Evolutionary conservation across 176 grass and related monocot species (phyloP).

Genomic region (Alopecurus myosuroides): DNA sequence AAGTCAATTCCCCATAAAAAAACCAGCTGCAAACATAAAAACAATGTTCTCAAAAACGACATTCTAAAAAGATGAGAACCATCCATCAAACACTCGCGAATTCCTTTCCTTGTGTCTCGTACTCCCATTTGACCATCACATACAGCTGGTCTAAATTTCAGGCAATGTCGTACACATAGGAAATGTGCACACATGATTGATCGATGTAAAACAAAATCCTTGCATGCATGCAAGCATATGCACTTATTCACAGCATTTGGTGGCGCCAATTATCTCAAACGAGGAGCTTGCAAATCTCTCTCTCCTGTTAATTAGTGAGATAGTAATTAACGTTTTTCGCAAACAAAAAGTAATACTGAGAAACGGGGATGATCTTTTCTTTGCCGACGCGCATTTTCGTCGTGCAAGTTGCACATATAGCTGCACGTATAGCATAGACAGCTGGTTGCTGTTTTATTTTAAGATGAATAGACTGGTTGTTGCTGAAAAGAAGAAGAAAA

Average conservation of each 20-base stretch:
- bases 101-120: too few species aligned
- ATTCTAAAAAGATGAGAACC: too few species aligned
- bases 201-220: neutral
- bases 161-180: neutral
- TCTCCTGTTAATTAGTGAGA: neutral
- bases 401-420: neutral
- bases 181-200: neutral
- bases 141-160: neutral
- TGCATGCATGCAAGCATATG: too few species aligned
- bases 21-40: too few species aligned
- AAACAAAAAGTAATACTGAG: too few species aligned
- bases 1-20: too few species aligned
- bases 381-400: neutral
- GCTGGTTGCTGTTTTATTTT: neutral
- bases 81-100: too few species aligned
- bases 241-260: neutral
- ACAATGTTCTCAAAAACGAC: too few species aligned
- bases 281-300: neutral
- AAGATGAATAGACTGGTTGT: neutral
- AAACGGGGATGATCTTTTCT: neutral
- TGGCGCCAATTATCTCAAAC: neutral
- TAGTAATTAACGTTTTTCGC: too few species aligned
- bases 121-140: neutral
- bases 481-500: neutral
- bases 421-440: neutral